Evolutionary conservation across 169 alveolate genomes (phyloP).

Genomic region (Cryptosporidium ryanae): DNA sequence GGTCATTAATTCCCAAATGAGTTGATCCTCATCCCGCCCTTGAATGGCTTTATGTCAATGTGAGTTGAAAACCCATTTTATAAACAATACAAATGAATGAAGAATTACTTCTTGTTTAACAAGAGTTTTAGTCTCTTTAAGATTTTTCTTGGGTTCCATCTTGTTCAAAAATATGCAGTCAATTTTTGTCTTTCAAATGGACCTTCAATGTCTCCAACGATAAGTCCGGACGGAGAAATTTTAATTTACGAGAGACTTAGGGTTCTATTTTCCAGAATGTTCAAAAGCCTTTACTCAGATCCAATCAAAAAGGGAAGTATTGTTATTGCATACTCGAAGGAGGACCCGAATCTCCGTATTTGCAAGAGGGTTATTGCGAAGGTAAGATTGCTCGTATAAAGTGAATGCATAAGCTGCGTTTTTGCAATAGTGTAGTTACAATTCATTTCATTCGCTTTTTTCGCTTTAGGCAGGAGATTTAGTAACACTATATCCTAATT

Average conservation of each 20-base stretch:
- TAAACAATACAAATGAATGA: conserved; percentile 8
- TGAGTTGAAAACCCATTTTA: too few relatives aligned
- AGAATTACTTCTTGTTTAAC: background rate
- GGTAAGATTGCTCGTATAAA: conserved; percentile 1
- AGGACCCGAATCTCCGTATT: conserved; percentile 39
- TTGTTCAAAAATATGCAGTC: conserved; percentile 29
- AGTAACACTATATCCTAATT: conserved; percentile 39
- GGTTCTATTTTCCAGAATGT: conserved; percentile 12
- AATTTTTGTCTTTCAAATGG: conserved; percentile 55
- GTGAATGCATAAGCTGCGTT: background rate
- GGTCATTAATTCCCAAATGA: conserved; percentile 34
- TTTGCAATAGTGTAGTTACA: background rate
- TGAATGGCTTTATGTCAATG: too few relatives aligned
- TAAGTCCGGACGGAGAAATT: conserved; percentile 49
- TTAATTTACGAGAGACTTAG: conserved; percentile 43
- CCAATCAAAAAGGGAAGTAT: conserved; percentile 17
- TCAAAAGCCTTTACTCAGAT: background rate
- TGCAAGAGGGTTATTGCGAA: conserved; percentile 60
- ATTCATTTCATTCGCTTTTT: background rate
- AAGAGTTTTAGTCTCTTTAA: background rate
- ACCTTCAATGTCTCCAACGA: conserved; percentile 70
- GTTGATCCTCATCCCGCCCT: background rate
- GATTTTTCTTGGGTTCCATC: conserved; percentile 12
- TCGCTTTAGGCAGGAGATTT: conserved; percentile 41
- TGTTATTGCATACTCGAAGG: conserved; percentile 57